A percentile compares a stretch with the other conserved stretches of the same genome.
These are phyloP conservation scores for Fusarium sp. DNA, from an alignment of 2,329 filamentous ascomycete species.

Conservation along the genomic window DNA sequence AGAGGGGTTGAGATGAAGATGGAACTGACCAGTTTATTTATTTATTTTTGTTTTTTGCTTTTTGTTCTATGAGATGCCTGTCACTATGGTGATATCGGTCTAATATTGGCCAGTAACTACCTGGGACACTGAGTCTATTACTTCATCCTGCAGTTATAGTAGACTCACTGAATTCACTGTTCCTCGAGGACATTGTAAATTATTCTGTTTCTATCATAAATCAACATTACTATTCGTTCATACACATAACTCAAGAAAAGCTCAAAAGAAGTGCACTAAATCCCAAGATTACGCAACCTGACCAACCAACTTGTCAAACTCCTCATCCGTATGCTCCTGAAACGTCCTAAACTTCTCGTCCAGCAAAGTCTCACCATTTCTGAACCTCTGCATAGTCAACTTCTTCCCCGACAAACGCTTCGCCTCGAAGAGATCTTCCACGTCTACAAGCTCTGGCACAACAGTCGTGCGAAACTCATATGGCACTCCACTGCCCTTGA, in stretches of 20 bases:
- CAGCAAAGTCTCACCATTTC: constrained; percentile 28
- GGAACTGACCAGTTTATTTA: no score
- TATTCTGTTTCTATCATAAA: neutral
- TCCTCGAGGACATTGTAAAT: no score
- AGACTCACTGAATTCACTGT: no score
- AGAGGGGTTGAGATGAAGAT: no score
- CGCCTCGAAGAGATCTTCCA: constrained; percentile 44
- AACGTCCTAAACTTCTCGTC: constrained; percentile 12
- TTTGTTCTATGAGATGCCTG: no score
- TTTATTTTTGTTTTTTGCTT: no score
- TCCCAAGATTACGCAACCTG: constrained; percentile 26
- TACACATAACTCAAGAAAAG: neutral
- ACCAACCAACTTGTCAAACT: constrained; percentile 34
- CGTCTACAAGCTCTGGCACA: constrained; percentile 38
- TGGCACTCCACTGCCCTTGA: constrained; percentile 36
- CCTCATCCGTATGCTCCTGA: constrained; percentile 39
- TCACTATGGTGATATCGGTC: no score
- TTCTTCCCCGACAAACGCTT: constrained; percentile 40
- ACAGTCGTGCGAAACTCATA: constrained; percentile 45
- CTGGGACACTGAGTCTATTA: no score
- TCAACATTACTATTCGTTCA: neutral
- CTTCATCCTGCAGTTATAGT: no score
- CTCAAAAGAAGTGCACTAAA: accelerated
- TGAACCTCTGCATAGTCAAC: constrained; percentile 43
- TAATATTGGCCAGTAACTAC: no score